Evolutionary conservation across 2,329 filamentous ascomycete species (phyloP).

Genomic region (Trichoderma sp.): DNA sequence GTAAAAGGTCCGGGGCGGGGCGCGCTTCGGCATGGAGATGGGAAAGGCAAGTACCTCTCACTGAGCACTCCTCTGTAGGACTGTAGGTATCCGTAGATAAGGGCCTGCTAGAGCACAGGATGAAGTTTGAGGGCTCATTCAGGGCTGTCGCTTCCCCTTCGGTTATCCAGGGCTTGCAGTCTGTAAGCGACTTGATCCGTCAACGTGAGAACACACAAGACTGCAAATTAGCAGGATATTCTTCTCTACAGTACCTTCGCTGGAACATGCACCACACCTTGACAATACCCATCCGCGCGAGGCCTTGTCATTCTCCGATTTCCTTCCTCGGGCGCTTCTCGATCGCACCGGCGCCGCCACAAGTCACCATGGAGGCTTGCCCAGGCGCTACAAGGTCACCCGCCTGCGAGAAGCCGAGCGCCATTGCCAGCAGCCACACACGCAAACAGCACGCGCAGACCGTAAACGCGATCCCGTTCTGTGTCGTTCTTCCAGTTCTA

Average conservation of each 20-base stretch:
- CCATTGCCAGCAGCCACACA: slow-evolving; percentile 5
- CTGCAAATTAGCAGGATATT: too few species aligned
- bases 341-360: slow-evolving; percentile 19
- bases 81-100: not conserved
- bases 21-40: slow-evolving; percentile 19
- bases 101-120: not conserved
- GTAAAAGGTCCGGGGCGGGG: slow-evolving; percentile 25
- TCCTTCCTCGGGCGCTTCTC: slow-evolving; percentile 16
- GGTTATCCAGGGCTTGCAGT: not conserved
- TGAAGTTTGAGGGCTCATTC: not conserved
- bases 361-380: not conserved
- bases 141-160: slow-evolving; percentile 13
- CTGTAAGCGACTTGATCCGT: too few species aligned
- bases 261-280: too few species aligned
- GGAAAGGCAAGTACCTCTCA: not conserved
- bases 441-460: not conserved
- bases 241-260: too few species aligned
- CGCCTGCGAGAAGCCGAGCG: slow-evolving; percentile 25
- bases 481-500: not conserved
- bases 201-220: not conserved
- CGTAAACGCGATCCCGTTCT: slow-evolving; percentile 12
- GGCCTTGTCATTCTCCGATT: not conserved
- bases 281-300: too few species aligned
- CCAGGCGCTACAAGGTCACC: slow-evolving; percentile 19
- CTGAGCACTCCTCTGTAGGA: not conserved